These are phyloP conservation scores for Powellomyces hirtus DNA, from an alignment of 192 early-diverging fungal species.

Conservation along the genomic window DNA sequence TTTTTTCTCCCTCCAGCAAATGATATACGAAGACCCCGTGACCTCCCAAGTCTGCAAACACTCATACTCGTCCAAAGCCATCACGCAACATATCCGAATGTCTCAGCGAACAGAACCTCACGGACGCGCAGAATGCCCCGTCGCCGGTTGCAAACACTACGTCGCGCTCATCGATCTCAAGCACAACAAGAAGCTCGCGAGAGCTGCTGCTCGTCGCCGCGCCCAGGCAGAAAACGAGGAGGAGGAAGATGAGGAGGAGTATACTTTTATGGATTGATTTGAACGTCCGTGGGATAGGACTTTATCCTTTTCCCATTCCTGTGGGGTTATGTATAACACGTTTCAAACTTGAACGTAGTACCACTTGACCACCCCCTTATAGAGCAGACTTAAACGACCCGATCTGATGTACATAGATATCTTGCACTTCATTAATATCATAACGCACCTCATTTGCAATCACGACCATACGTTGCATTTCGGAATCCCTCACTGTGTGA, in stretches of 20 bases:
- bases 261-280: constrained; percentile 14
- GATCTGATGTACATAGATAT: no score
- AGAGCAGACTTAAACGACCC: no score
- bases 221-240: constrained; percentile 18
- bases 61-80: constrained; percentile 31
- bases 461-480: no score
- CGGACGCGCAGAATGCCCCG: constrained; percentile 29
- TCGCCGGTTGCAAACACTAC: constrained; percentile 29
- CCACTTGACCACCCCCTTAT: no score
- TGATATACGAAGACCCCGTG: constrained; percentile 20
- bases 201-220: not conserved
- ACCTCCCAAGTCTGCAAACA: constrained; percentile 31
- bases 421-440: no score
- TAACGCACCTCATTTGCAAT: no score
- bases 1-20: not conserved
- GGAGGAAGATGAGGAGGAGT: constrained; percentile 22
- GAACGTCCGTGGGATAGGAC: no score
- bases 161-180: constrained; percentile 21
- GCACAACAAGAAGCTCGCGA: constrained; percentile 18
- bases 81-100: constrained; percentile 16
- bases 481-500: no score
- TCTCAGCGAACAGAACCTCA: not conserved
- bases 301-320: no score
- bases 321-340: no score
- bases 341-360: no score